Percentiles rank a stretch among this genome's conserved stretches.
Conservation (phyloP, 352 stramenopile genomes). For the Phytophthora fragariae region DNA sequence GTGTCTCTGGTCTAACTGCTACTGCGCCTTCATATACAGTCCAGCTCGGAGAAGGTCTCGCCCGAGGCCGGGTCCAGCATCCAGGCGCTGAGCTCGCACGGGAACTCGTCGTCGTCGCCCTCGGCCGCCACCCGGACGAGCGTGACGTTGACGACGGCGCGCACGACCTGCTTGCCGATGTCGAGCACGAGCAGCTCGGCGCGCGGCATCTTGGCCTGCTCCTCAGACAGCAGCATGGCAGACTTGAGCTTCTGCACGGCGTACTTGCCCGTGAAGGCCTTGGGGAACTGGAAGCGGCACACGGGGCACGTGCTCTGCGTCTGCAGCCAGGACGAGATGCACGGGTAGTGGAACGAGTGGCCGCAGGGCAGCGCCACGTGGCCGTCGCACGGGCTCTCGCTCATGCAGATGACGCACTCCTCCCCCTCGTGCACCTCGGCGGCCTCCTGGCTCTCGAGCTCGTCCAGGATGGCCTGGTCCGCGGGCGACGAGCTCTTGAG, state of each 20-base stretch:
- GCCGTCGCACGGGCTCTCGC: slow-evolving; percentile 64
- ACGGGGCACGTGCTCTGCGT: slow-evolving; percentile 93
- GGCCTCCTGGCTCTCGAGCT: slow-evolving; percentile 48
- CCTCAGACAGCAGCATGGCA: slow-evolving; percentile 59
- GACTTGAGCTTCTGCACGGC: slow-evolving; percentile 74
- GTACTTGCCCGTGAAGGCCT: slow-evolving; percentile 75
- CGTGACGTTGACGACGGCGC: slow-evolving; percentile 66
- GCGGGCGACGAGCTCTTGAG: slow-evolving; percentile 74
- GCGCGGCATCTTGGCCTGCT: slow-evolving; percentile 51
- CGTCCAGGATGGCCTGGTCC: slow-evolving; percentile 62
- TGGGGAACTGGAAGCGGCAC: slow-evolving; percentile 92
- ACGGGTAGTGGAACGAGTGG: slow-evolving; percentile 94
- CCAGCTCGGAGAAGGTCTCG: slow-evolving; percentile 51
- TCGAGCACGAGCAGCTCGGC: slow-evolving; percentile 49
- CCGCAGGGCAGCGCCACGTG: slow-evolving; percentile 86
- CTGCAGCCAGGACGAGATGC: slow-evolving; percentile 92
- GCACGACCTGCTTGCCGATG: slow-evolving; percentile 65
- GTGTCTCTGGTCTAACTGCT: slow-evolving; percentile 34
- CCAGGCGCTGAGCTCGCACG: slow-evolving; percentile 69
- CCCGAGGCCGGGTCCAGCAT: slow-evolving; percentile 48
- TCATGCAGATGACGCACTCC: slow-evolving; percentile 93
- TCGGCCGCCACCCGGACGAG: slow-evolving; percentile 60
- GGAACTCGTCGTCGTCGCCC: slow-evolving; percentile 59
- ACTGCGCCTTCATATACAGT: slow-evolving; percentile 44
- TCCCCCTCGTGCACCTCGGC: slow-evolving; percentile 43